Conservation (phyloP, 2,329 filamentous ascomycete genomes). For the Diaporthe citri region DNA sequence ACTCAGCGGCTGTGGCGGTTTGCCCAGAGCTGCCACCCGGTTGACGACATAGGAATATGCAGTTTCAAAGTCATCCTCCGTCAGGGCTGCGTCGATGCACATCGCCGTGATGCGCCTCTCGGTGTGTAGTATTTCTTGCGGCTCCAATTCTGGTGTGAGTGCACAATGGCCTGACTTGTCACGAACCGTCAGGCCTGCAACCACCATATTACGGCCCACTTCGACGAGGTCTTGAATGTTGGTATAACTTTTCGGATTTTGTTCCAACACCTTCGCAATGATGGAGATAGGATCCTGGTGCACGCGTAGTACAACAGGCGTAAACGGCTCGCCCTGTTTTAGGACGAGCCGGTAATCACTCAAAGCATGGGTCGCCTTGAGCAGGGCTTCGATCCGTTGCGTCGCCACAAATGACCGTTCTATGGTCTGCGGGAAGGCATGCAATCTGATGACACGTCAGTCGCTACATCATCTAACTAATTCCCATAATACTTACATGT, state of each 20-base stretch:
- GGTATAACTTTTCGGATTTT: slow-evolving; percentile 81
- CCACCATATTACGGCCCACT: slow-evolving; percentile 76
- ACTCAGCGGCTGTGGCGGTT: slow-evolving; percentile 35
- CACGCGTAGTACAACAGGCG: slow-evolving; percentile 82
- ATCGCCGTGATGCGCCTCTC: slow-evolving; percentile 81
- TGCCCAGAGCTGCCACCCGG: slow-evolving; percentile 63
- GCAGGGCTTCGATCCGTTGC: slow-evolving; percentile 71
- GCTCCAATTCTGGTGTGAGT: slow-evolving; percentile 45
- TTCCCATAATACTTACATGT: slow-evolving; percentile 68
- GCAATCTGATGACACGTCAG: slow-evolving; percentile 60
- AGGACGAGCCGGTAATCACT: slow-evolving; percentile 83
- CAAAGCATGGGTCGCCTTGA: slow-evolving; percentile 80
- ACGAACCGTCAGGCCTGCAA: slow-evolving; percentile 63
- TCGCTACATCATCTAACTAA: slow-evolving; percentile 29
- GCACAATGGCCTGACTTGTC: slow-evolving; percentile 47
- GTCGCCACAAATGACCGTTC: slow-evolving; percentile 62
- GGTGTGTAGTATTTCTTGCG: slow-evolving; percentile 53
- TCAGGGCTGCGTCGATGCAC: slow-evolving; percentile 80
- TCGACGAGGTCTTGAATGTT: slow-evolving; percentile 79
- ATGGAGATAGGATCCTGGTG: slow-evolving; percentile 81
- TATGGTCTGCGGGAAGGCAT: slow-evolving; percentile 73
- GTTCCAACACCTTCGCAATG: slow-evolving; percentile 79
- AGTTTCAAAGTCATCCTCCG: slow-evolving; percentile 86
- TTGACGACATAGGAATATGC: slow-evolving; percentile 87
- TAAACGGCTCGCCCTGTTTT: slow-evolving; percentile 84